phyloP scores from a whole-genome alignment of 1,284 basidiomycete species.

The Cryptococcus sp. region DNA sequence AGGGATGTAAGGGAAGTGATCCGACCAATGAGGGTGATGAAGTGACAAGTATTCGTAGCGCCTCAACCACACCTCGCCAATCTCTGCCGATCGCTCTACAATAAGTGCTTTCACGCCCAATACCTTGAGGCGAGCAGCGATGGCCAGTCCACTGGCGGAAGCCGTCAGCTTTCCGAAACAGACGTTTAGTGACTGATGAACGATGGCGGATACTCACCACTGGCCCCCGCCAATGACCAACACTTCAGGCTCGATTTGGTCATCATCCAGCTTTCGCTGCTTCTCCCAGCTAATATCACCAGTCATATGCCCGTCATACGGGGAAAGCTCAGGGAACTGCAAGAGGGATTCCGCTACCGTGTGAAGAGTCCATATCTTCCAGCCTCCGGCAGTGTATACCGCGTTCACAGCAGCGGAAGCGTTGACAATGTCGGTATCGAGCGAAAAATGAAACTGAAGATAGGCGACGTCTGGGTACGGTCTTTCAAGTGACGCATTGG shows the following conservation, averaged over 20 bases:
- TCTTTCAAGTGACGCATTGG: constrained; percentile 50
- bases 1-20: constrained; percentile 55
- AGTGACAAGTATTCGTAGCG: constrained; percentile 65
- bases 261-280: constrained; percentile 40
- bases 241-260: constrained; percentile 53
- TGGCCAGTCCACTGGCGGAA: constrained; percentile 41
- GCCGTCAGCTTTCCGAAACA: not conserved
- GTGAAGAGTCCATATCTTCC: constrained; percentile 61
- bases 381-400: constrained; percentile 55
- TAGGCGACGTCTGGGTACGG: constrained; percentile 62
- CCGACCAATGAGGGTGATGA: constrained; percentile 61
- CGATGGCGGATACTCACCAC: constrained; percentile 18
- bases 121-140: constrained; percentile 52
- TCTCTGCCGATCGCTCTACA: constrained; percentile 46
- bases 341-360: constrained; percentile 61
- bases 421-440: constrained; percentile 58
- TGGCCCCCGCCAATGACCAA: constrained; percentile 56
- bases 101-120: constrained; percentile 50
- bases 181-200: not conserved
- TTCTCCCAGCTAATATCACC: constrained; percentile 18
- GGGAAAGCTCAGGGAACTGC: constrained; percentile 54
- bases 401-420: constrained; percentile 60
- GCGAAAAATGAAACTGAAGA: constrained; percentile 60
- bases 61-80: constrained; percentile 54
- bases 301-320: constrained; percentile 32